Percentiles rank a stretch among this genome's conserved stretches.
Evolutionary conservation across 495 filamentous ascomycete species (phyloP).

Genomic region (Cercophora sp.): DNA sequence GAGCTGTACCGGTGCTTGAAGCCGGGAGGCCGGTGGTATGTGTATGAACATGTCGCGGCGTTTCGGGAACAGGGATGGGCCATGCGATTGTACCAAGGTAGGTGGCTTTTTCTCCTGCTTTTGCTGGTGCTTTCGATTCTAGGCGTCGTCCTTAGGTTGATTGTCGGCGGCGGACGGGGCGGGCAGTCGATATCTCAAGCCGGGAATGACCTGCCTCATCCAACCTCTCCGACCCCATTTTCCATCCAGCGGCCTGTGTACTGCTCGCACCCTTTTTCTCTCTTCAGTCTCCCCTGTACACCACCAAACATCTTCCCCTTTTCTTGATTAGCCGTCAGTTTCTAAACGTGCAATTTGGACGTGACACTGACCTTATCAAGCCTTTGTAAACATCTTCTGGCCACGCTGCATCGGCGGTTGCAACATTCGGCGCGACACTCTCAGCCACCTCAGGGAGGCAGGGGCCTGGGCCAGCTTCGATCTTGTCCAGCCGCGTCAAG

Average conservation of each 20-base stretch:
- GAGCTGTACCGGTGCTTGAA: conserved; percentile 61
- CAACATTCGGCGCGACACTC: conserved; percentile 54
- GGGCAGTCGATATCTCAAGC: too few species aligned
- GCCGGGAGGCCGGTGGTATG: conserved; percentile 63
- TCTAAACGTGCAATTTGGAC: too few species aligned
- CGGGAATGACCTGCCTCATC: background rate
- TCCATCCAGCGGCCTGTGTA: too few species aligned
- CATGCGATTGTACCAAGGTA: conserved; percentile 49
- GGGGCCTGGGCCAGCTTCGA: conserved; percentile 57
- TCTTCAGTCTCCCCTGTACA: too few species aligned
- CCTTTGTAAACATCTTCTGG: conserved; percentile 46
- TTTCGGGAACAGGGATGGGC: conserved; percentile 38
- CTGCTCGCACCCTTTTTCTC: too few species aligned
- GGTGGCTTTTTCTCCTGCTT: conserved; percentile 25
- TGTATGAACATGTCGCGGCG: conserved; percentile 66
- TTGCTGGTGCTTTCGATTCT: too few species aligned
- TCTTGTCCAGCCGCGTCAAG: conserved; percentile 40
- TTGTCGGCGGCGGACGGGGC: too few species aligned
- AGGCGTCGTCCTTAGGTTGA: too few species aligned
- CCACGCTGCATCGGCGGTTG: conserved; percentile 58
- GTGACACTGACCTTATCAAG: conserved; percentile 7
- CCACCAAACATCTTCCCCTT: too few species aligned
- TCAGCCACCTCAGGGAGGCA: conserved; percentile 44
- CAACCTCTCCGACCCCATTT: background rate
- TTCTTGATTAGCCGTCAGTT: too few species aligned